These are phyloP conservation scores for Krasilnikovozyma curviuscula DNA, from an alignment of 768 basidiomycete species.

Conservation along the genomic window DNA sequence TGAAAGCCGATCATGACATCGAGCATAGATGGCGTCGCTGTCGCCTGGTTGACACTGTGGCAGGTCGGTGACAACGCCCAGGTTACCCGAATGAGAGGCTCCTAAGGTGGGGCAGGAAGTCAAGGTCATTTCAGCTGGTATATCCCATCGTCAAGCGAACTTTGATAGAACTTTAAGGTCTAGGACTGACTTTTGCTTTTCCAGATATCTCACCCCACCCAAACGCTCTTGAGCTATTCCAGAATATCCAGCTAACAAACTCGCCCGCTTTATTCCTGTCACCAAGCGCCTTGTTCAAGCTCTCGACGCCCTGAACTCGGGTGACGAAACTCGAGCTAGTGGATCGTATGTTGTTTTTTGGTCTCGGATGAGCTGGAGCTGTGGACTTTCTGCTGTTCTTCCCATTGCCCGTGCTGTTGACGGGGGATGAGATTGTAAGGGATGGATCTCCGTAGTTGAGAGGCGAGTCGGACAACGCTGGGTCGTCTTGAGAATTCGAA, in stretches of 20 bases:
- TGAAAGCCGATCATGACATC: conserved; percentile 20
- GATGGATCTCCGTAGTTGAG: neutral
- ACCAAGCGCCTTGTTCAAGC: conserved; percentile 47
- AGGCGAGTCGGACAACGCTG: neutral
- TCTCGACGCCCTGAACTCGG: conserved; percentile 62
- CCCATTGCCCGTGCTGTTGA: neutral
- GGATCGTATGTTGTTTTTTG: conserved; percentile 79
- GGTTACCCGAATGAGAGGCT: conserved; percentile 62
- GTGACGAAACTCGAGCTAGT: conserved; percentile 86
- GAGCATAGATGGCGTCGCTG: conserved; percentile 45
- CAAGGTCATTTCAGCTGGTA: no score
- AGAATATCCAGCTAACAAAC: conserved; percentile 55
- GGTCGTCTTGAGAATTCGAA: neutral
- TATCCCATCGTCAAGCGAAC: no score
- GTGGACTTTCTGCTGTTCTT: neutral
- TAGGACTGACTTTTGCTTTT: conserved; percentile 49
- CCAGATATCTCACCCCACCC: conserved; percentile 73
- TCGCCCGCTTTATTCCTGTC: conserved; percentile 52
- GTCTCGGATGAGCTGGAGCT: conserved; percentile 32
- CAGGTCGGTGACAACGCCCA: conserved; percentile 80
- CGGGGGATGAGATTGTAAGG: neutral
- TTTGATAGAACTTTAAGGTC: no score
- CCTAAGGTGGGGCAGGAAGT: no score
- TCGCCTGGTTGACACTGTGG: conserved; percentile 64
- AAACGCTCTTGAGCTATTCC: conserved; percentile 65